Evolutionary conservation across 2,329 filamentous ascomycete genomes (phyloP).

Genomic region (Fusarium albidum): DNA sequence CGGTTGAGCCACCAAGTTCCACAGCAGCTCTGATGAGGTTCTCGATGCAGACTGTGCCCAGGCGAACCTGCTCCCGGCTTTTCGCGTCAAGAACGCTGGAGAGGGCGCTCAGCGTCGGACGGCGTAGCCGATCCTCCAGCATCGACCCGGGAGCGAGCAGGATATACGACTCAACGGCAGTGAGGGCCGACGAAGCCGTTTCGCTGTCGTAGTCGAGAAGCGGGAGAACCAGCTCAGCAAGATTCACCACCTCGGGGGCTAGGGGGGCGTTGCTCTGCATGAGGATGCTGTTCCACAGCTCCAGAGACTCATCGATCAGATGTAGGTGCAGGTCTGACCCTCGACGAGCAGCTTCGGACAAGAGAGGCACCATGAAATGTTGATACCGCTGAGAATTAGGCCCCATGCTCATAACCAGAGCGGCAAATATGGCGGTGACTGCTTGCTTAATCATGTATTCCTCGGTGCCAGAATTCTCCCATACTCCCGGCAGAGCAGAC

Average conservation of each 20-base stretch:
- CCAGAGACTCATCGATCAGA: conserved; percentile 89
- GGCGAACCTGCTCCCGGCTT: conserved; percentile 65
- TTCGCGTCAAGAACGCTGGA: conserved; percentile 59
- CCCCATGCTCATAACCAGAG: conserved; percentile 87
- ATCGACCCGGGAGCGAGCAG: conserved; percentile 74
- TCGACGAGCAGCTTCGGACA: conserved; percentile 80
- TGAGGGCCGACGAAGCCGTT: conserved; percentile 67
- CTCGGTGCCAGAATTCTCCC: conserved; percentile 81
- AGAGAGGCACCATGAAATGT: conserved; percentile 79
- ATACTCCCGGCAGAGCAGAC: conserved; percentile 79
- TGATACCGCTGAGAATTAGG: conserved; percentile 81
- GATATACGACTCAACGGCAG: conserved; percentile 75
- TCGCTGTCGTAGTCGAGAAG: conserved; percentile 73
- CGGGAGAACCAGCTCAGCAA: conserved; percentile 70
- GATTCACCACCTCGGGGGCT: conserved; percentile 66
- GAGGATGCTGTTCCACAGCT: conserved; percentile 84
- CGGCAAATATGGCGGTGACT: conserved; percentile 84
- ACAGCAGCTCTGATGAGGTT: conserved; percentile 70
- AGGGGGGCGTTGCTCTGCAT: conserved; percentile 70
- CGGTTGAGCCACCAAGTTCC: conserved; percentile 66
- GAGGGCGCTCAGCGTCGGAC: conserved; percentile 58
- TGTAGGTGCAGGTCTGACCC: conserved; percentile 80
- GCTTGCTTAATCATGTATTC: conserved; percentile 95
- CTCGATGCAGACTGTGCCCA: conserved; percentile 70
- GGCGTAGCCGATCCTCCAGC: conserved; percentile 63